Evolutionary conservation across 1,284 basidiomycete species (phyloP), one percentile per base, ranked within the genome.

Genomic region (Austroboletus niveus): DNA sequence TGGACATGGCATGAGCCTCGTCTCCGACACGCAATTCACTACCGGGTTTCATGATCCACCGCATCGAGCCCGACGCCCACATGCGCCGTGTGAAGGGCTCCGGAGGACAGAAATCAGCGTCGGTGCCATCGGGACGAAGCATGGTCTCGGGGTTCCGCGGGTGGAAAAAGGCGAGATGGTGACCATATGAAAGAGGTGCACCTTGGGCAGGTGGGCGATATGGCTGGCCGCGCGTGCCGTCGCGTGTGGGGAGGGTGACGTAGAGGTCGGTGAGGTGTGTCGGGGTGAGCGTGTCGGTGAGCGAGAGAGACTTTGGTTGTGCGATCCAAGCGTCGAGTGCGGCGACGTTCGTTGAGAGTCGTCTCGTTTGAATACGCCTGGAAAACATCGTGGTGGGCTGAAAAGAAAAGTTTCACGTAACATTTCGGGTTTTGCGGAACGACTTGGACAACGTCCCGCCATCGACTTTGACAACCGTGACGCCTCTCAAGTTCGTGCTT

Each of bases 41-140:
- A 2, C 31, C 49, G 6, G 43, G 43, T 2, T 72, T 72, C 22
- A 66, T 60, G 57, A 81, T 75, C 85, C 87, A 92, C 36, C 70
- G 71, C 64, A 92, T 84, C 54, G 72, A 77, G 1, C 91, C 90
- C 20, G 86, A 81, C 1, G 87, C 89, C 89, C 91, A 93, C 90
- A 93, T 93, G 17, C 91, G 75, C 41, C 87, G 76, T 17, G 79
- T 78, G 69, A 88, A 92, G 0, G 89, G 89, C 41, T 76, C 69
- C 0, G 91, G 90, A 4, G 91, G 85, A 59, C 82, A 81, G 52
- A 87, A 83, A 51, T 84, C 79, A 2, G 74, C 73, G 60, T 89
- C 85, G 15, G 89, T 91, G 11, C 88, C 88, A 63, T 92, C 90
- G 24, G 71, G 57, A 7, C 84, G 80, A 31, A 93, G 73, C 11